Evolutionary conservation across 176 grass and related monocot species (phyloP).

Genomic region (Calamus simplicifolius): DNA sequence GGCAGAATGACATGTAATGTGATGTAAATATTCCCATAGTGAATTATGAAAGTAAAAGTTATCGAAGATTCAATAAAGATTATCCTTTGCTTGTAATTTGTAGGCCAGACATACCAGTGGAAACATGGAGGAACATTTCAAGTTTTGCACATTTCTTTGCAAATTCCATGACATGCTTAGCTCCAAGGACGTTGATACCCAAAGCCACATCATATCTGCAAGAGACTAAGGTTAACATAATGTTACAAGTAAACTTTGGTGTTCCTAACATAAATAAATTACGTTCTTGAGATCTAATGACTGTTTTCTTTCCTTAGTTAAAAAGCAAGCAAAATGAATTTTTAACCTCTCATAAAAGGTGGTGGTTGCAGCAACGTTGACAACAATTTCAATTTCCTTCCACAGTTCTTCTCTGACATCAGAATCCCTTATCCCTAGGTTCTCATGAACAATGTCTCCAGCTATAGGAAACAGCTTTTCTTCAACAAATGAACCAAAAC

Average conservation of each 20-base stretch:
- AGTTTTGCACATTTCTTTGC: background rate
- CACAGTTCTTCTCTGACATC: background rate
- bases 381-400: slow-evolving; percentile 17
- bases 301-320: too few relatives aligned
- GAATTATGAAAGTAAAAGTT: too few relatives aligned
- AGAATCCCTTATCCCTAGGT: slow-evolving; percentile 15
- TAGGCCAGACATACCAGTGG: background rate
- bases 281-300: too few relatives aligned
- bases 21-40: too few relatives aligned
- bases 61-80: background rate
- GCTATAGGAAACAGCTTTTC: slow-evolving; percentile 9
- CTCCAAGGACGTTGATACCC: slow-evolving; percentile 6
- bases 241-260: background rate
- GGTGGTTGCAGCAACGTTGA: slow-evolving; percentile 12
- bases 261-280: too few relatives aligned
- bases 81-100: background rate
- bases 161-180: slow-evolving; percentile 1
- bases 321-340: background rate
- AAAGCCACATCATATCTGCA: slow-evolving; percentile 6
- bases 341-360: slow-evolving; percentile 24
- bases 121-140: slow-evolving; percentile 18
- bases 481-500: slow-evolving; percentile 22
- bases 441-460: slow-evolving; percentile 12
- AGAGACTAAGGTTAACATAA: too few relatives aligned
- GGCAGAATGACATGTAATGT: too few relatives aligned